Base-by-base conservation (phyloP, 1,284 basidiomycete species). In the Boletus semigastroideus region DNA sequence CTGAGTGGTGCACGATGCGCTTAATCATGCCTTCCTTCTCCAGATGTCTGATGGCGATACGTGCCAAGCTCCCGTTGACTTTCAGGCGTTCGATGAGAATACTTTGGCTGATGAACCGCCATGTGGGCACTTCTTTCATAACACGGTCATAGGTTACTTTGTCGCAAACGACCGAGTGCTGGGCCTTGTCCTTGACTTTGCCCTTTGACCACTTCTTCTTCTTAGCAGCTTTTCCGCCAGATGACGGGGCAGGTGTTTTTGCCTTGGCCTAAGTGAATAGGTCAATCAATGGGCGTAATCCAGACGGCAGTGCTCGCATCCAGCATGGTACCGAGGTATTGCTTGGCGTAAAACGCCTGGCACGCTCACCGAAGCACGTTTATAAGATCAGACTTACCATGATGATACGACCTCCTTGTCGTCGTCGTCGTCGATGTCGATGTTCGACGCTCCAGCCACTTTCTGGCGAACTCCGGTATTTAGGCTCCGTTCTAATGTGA, bases 141-240 rank as follows among this genome's bases (percentile, higher is more conserved):
- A 98, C 94, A 71, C 92, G 92, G 82, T 98, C 95, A 83, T 82
- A 97, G 58, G 82, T 87, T 50, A 82, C 61, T 81, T 96, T 94
- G 83, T 97, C 94, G 69, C 97, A 87, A 65, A 87, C 80, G 74
- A 98, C 95, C 69, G 91, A 85, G 82, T 96, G 93, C 71, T 89
- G 87, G 68, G 92, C 93, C 87, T 98, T 98, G 80, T 98, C 94
- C 88, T 98, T 98, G 74, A 98, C 94, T 79, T 97, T 97, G 75
- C 95, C 95, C 85, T 98, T 98, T 64, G 94, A 98, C 95, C 95
- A 98, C 86, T 98, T 98, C 90, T 98, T 98, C 86, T 98, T 98
- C 85, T 98, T 98, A 60, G 88, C 87, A 67, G 87, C 75, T 74
- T 92, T 92, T 66, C 89, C 87, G 60, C 86, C 86, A 55, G 83